phyloP scores from a whole-genome alignment of 202 grass and related monocot species.

The Zoysia matrella region DNA sequence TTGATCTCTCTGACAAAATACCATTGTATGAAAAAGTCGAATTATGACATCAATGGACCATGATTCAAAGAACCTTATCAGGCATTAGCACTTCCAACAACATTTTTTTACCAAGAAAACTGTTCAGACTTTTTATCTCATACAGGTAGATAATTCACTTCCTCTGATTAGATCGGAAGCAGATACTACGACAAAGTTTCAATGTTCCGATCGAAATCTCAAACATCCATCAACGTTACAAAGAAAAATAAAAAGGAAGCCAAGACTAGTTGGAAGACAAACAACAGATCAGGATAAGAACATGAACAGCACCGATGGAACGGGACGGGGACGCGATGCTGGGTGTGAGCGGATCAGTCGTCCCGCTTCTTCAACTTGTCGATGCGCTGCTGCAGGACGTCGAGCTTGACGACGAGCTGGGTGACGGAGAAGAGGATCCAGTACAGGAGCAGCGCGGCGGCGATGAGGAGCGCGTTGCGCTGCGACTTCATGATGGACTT shows the following conservation, averaged over 20 bases:
- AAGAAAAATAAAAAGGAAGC: background rate
- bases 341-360: constrained; percentile 45
- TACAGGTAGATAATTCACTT: constrained; percentile 9
- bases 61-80: background rate
- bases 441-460: constrained; percentile 82
- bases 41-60: too few species aligned
- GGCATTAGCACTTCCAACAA: too few species aligned
- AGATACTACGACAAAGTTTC: constrained; percentile 1
- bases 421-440: constrained; percentile 91
- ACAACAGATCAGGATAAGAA: background rate
- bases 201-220: constrained; percentile 32
- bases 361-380: constrained; percentile 81
- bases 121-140: constrained; percentile 8
- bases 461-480: constrained; percentile 92
- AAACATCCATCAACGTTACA: constrained; percentile 33
- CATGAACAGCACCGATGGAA: background rate
- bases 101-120: background rate
- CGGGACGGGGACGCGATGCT: background rate
- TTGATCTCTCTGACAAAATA: too few species aligned
- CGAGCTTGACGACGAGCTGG: constrained; percentile 66
- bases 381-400: constrained; percentile 71
- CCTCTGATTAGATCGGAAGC: constrained; percentile 28
- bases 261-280: background rate
- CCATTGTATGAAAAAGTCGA: too few species aligned
- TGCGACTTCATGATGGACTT: constrained; percentile 99